Base-by-base conservation (phyloP, 2,329 filamentous ascomycete species). In the Fusarium bulbicola region DNA sequence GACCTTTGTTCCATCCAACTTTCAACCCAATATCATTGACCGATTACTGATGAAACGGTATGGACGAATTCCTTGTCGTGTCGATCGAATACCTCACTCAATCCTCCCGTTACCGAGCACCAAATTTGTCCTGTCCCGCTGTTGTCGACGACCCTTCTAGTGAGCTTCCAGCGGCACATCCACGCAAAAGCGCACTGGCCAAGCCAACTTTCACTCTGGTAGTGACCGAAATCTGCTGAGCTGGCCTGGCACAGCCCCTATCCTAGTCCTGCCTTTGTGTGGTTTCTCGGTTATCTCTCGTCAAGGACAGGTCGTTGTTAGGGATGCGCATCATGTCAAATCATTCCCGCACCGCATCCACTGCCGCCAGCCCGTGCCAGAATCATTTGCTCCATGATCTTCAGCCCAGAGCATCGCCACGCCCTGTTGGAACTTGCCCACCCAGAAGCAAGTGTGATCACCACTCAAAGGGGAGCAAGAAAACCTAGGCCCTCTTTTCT, bases 331-430 rank as follows among this genome's bases (percentile, higher is more conserved):
- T 45, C 59, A 52, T 62, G 65, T 43, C 65, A 56, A 61, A 47
- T 72, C 58, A 63, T 70, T 60, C 61, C 66, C 70, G 66, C 72
- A 68, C 64, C 70, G 66, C 72, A 68, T 73, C 74, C 72, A 75
- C 64, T 72, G 59, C 61, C 60, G 59, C 57, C 59, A 68, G 57
- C 73, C 54, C 70, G 70, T 75, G 73, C 59, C 54, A 68, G 64
- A 68, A 59, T 59, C 59, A 66, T 70, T 70, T 66, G 66, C 37
- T 54, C 26, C 64, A 59, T 64, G 42, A 30, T 37, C 66, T 72
- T 77, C 75, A 77, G 75, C 75, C 64, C 70, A 59, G 62, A 59
- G 67, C 65, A 77, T 76, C 71, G 58, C 66, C 61, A 67, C 53
- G 66, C 63, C 66, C 59, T 52, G 39, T 30, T 54, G 14, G 34